Conservation (phyloP, 768 basidiomycete species). For the Trametes maxima region DNA sequence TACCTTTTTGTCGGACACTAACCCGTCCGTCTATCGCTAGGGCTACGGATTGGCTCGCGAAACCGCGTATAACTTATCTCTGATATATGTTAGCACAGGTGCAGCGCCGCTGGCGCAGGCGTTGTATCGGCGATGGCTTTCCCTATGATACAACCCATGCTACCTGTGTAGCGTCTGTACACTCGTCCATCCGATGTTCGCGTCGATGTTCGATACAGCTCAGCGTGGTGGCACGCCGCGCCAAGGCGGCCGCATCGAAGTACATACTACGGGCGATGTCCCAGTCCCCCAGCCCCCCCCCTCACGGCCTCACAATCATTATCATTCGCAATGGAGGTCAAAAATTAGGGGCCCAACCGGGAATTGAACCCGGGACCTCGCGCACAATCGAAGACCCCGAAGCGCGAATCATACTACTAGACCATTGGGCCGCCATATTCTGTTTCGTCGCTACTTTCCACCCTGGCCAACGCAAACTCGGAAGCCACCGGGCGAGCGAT, state of each 20-base stretch:
- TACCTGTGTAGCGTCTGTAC: background rate
- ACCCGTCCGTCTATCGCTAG: slow-evolving; percentile 31
- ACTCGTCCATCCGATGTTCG: background rate
- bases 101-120: slow-evolving; percentile 69
- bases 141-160: slow-evolving; percentile 45
- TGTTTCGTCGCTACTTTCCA: background rate
- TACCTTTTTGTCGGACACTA: no score
- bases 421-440: slow-evolving; percentile 10
- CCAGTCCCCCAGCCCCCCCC: background rate
- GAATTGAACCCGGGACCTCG: slow-evolving; percentile 20
- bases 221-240: no score
- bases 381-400: slow-evolving; percentile 8
- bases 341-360: slow-evolving; percentile 13
- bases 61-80: slow-evolving; percentile 85
- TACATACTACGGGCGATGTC: no score
- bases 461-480: background rate
- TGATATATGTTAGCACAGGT: slow-evolving; percentile 81
- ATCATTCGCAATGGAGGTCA: background rate
- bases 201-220: background rate
- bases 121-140: slow-evolving; percentile 82
- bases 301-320: no score
- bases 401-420: slow-evolving; percentile 21
- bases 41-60: slow-evolving; percentile 63
- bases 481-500: no score
- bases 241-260: no score